Conservation (phyloP, 2,329 filamentous ascomycete genomes). For the Cladophialophora carrionii region DNA sequence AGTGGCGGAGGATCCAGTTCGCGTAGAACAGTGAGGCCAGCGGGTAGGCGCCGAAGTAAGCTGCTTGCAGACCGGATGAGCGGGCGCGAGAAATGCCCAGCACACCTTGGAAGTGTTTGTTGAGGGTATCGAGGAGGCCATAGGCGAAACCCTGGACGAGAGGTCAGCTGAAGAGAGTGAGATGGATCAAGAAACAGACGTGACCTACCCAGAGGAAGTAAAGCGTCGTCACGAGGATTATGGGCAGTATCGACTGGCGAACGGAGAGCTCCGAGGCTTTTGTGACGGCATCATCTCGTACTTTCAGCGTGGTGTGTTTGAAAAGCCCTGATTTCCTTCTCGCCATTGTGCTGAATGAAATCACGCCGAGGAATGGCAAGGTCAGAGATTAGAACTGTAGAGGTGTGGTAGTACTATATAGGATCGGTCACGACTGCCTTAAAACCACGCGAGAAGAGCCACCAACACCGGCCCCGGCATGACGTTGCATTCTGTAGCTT, state of each 20-base stretch:
- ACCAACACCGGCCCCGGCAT: neutral
- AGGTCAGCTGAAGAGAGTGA: neutral
- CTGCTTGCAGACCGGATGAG: slow-evolving; percentile 65
- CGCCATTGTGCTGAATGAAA: neutral
- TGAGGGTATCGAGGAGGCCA: slow-evolving; percentile 53
- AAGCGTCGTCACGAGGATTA: slow-evolving; percentile 52
- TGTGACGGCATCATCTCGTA: slow-evolving; percentile 36
- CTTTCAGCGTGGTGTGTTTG: slow-evolving; percentile 17
- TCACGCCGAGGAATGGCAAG: neutral
- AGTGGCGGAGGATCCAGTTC: slow-evolving; percentile 67
- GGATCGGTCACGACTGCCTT: neutral
- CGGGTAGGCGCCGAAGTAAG: slow-evolving; percentile 64
- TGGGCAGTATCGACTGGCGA: slow-evolving; percentile 50
- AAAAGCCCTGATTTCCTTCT: slow-evolving; percentile 12
- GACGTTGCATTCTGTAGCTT: slow-evolving; percentile 14
- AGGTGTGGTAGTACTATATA: neutral
- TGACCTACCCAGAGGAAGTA: slow-evolving; percentile 56
- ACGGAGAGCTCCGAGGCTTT: slow-evolving; percentile 48
- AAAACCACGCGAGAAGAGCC: neutral
- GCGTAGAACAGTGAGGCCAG: slow-evolving; percentile 58
- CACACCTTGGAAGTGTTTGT: slow-evolving; percentile 62
- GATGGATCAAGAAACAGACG: neutral
- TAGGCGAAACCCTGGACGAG: slow-evolving; percentile 51
- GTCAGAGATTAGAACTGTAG: neutral
- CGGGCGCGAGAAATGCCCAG: slow-evolving; percentile 58